Percentiles rank a stretch among this genome's conserved stretches.
Conservation (phyloP, 805 yeast species). For the Myxozyma geophila region DNA sequence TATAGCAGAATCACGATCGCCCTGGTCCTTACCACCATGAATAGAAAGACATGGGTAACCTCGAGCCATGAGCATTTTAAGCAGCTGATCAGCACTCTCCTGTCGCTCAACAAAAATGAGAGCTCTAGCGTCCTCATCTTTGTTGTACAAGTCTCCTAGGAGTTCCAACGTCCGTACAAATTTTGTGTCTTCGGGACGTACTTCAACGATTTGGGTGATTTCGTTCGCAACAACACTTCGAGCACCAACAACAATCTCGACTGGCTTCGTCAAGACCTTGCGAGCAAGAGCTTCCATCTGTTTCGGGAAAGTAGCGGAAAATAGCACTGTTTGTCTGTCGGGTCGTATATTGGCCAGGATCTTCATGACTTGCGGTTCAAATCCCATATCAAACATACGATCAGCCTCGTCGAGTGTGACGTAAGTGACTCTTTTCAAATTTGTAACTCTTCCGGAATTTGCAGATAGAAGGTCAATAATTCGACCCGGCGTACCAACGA, state of each 20-base stretch:
- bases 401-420: conserved; percentile 96
- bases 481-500: conserved; percentile 95
- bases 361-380: conserved; percentile 91
- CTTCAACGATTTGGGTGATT: conserved; percentile 70
- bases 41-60: conserved; percentile 68
- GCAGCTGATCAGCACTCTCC: conserved; percentile 75
- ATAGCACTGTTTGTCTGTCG: conserved; percentile 84
- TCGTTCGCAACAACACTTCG: conserved; percentile 80
- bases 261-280: conserved; percentile 63
- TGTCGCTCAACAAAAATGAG: conserved; percentile 89
- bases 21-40: conserved; percentile 92
- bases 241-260: conserved; percentile 80
- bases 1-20: conserved; percentile 77
- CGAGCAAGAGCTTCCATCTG: conserved; percentile 72
- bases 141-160: conserved; percentile 53
- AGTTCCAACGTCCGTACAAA: conserved; percentile 59
- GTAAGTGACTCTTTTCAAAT: conserved; percentile 70
- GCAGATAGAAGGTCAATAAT: conserved; percentile 86
- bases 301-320: conserved; percentile 89
- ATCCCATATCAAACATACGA: conserved; percentile 94
- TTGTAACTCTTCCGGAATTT: conserved; percentile 76
- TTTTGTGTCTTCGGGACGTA: conserved; percentile 62
- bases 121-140: conserved; percentile 49
- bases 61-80: conserved; percentile 55
- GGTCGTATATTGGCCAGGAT: conserved; percentile 77